Evolutionary conservation across 2,329 filamentous ascomycete species (phyloP), one percentile per base, ranked within the genome.

Genomic region (Mycosphaerella arachidis): DNA sequence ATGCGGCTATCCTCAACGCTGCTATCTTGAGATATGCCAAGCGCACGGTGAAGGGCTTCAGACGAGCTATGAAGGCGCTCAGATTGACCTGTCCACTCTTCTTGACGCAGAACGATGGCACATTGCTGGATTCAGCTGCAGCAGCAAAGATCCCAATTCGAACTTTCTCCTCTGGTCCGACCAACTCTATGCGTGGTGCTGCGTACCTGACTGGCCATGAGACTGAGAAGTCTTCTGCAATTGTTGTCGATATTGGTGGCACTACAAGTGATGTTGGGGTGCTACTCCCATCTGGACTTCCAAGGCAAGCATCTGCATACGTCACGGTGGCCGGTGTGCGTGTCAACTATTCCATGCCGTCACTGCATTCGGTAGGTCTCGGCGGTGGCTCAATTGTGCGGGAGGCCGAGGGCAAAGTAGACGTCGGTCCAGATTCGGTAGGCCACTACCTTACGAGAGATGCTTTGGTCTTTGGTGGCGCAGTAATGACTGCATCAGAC

Each of bases 161-260:
- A 1, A 82, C 80, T 0, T 83, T 82, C 64, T 77, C 76, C 0
- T 81, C 79, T 30, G 80, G 81, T 0, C 77, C 80, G 1, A 82
- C 80, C 0, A 83, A 83, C 60, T 81, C 78, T 8, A 81, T 83
- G 77, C 76, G 79, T 12, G 81, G 81, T 10, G 81, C 79, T 10
- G 86, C 85, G 0, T 87, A 86, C 57, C 73, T 89, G 1, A 79
- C 80, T 48, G 68, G 66, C 2, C 67, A 71, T 20, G 62, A 70
- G 20, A 67, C 66, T 7, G 63, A 70, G 53, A 71, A 66, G 37
- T 70, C 66, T 27, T 72, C 65, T 24, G 68, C 67, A 48, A 82
- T 87, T 70, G 84, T 88, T 0, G 81, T 87, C 1, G 86, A 88
- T 64, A 84, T 88, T 58, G 86, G 86, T 0, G 86, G 86, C 1